Evolutionary conservation across 306 rosid species (phyloP).

Genomic region (Ziziphus jujuba): DNA sequence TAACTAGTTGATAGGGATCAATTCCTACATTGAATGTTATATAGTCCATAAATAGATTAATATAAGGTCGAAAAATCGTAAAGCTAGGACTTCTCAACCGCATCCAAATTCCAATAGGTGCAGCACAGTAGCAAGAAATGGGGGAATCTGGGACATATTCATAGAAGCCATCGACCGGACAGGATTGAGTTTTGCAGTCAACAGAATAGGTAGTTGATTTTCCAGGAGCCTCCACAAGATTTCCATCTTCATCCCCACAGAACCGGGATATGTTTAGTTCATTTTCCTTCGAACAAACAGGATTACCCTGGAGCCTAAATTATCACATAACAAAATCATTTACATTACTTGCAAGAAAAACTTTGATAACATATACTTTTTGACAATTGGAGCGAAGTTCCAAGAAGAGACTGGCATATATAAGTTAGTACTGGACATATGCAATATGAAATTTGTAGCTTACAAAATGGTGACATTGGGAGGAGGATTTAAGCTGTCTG

Average conservation of each 20-base stretch:
- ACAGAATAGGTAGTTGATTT: background rate
- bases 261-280: conserved; percentile 11
- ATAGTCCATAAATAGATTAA: background rate
- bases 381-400: background rate
- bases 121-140: conserved; percentile 6
- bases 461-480: conserved; percentile 15
- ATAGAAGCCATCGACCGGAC: background rate
- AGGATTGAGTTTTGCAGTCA: background rate
- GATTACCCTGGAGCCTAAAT: conserved; percentile 17
- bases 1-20: conserved; percentile 3
- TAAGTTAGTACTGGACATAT: too few species aligned
- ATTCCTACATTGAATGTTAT: background rate
- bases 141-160: conserved; percentile 3
- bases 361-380: too few species aligned
- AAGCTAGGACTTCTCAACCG: conserved; percentile 20
- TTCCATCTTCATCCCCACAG: background rate
- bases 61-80: conserved; percentile 7
- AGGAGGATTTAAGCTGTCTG: conserved; percentile 21
- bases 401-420: background rate
- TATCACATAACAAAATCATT: background rate
- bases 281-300: conserved; percentile 1
- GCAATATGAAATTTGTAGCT: background rate
- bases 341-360: too few species aligned
- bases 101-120: conserved; percentile 15
- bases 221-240: background rate